Evolutionary conservation across 1,139 yeast genomes (phyloP).

Genomic region (Kluyveromyces sp.): DNA sequence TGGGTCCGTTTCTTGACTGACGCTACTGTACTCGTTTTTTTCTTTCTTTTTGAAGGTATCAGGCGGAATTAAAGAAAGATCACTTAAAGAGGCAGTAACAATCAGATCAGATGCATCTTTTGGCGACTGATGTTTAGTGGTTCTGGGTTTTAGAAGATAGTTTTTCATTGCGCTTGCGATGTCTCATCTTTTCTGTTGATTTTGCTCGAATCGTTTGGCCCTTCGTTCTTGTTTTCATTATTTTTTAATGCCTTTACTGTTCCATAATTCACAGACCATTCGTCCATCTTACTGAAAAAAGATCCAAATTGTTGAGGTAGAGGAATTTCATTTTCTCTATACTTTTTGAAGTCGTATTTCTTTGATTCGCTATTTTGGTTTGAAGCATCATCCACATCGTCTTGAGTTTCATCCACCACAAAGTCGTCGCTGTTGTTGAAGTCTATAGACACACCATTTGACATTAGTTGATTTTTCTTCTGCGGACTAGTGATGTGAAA

Average conservation of each 20-base stretch:
- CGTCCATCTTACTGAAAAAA: slow-evolving; percentile 3
- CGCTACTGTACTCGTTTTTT: slow-evolving; percentile 1
- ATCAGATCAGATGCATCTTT: slow-evolving; percentile 16
- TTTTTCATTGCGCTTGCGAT: slow-evolving; percentile 22
- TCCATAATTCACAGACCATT: slow-evolving; percentile 21
- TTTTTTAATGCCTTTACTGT: slow-evolving; percentile 18
- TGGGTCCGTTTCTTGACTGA: slow-evolving; percentile 17
- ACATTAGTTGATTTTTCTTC: background rate
- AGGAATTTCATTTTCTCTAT: slow-evolving; percentile 4
- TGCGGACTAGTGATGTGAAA: slow-evolving; percentile 21
- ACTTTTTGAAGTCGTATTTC: slow-evolving; percentile 2
- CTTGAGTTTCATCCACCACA: background rate
- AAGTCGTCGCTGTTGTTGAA: background rate
- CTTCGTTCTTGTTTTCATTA: background rate
- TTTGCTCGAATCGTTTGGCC: slow-evolving; percentile 2
- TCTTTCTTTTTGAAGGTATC: slow-evolving; percentile 20
- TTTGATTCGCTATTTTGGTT: background rate
- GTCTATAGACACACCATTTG: background rate
- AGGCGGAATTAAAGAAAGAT: slow-evolving; percentile 23
- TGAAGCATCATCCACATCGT: background rate
- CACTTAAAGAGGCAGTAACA: slow-evolving; percentile 22
- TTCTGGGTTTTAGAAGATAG: slow-evolving; percentile 10
- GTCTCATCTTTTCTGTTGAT: slow-evolving; percentile 8
- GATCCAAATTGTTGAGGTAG: slow-evolving; percentile 6
- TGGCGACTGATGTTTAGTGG: slow-evolving; percentile 3